Evolutionary conservation across 805 yeast species (phyloP), one percentile per base, ranked within the genome.

Genomic region (Spathaspora gorwiae): DNA sequence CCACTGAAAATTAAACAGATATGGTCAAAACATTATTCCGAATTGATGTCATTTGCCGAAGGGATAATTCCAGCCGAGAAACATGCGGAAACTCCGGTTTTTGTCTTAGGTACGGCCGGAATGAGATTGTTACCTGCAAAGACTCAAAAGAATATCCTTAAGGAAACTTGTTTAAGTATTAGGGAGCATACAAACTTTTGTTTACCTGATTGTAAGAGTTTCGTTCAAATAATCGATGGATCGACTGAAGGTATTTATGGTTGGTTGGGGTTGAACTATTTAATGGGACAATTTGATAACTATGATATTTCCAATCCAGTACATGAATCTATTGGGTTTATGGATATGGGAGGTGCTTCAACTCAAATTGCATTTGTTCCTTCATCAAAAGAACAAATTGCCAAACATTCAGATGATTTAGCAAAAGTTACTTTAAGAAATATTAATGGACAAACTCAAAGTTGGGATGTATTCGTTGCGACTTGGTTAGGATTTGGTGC

Each of bases 271-370:
- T 70, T 94, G 40, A 94, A 94, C 61, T 94, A 92, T 64, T 65
- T 94, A 45, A 76, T 84, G 64, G 84, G 87, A 1, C 78, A 78
- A 48, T 69, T 87, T 40, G 73, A 83, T 48, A 61, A 75, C 43
- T 78, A 74, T 53, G 72, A 73, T 33, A 53, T 66, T 6, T 44
- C 50, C 2, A 61, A 59, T 9, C 59, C 63, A 2, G 53, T 40
- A 3, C 85, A 78, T 54, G 64, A 65, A n/a, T 81, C 96, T 0
- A 83, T 78, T 52, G 99, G 99, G 5, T 92, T 94, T 55, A 85
- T 94, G 92, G 99, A 94, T 63, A 94, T 94, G 99, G 99, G 99
- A 12, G 99, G 99, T 11, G 99, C 99, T 0, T 89, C 97, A 1
- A 89, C 97, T 0, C 99, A 94, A 60, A 79, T 94, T 19, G 96